Percentiles rank a stretch among this genome's conserved stretches.
Conservation (phyloP, 345 rosid genomes). For the Lepidium didymum region DNA sequence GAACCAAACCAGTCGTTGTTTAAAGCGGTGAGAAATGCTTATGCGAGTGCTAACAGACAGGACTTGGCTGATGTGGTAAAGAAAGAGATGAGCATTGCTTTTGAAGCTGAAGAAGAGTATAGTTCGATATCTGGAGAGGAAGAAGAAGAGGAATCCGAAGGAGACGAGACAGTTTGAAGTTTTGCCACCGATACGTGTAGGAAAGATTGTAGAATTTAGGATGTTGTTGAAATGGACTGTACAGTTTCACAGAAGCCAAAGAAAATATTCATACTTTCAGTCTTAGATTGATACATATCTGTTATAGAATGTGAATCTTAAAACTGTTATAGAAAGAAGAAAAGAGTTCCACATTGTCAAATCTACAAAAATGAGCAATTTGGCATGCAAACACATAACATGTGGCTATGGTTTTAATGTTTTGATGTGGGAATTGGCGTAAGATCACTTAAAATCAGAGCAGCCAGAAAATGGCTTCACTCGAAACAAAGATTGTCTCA, state of each 20-base stretch:
- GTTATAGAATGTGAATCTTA: constrained; percentile 1
- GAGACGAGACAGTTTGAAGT: constrained; percentile 16
- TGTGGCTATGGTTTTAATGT: neutral
- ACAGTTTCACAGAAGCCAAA: constrained; percentile 12
- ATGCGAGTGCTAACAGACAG: constrained; percentile 45
- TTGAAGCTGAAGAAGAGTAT: constrained; percentile 26
- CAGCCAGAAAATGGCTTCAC: neutral
- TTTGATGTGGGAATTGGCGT: neutral
- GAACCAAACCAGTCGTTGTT: constrained; percentile 53
- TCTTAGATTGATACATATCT: neutral
- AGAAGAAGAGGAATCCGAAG: constrained; percentile 15
- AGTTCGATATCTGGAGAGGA: constrained; percentile 9
- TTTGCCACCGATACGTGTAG: constrained; percentile 9
- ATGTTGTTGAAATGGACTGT: constrained; percentile 3
- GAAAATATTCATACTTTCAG: constrained; percentile 4
- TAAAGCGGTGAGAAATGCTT: constrained; percentile 60
- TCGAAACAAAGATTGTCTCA: neutral
- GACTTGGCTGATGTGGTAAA: constrained; percentile 61
- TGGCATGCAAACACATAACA: neutral
- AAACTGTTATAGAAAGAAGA: neutral
- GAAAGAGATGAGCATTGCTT: constrained; percentile 56
- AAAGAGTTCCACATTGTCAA: neutral
- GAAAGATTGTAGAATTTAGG: constrained; percentile 15
- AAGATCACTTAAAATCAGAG: neutral
- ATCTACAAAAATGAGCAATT: neutral